phyloP scores from a whole-genome alignment of 306 rosid genomes.

The Carpinus viminea region DNA sequence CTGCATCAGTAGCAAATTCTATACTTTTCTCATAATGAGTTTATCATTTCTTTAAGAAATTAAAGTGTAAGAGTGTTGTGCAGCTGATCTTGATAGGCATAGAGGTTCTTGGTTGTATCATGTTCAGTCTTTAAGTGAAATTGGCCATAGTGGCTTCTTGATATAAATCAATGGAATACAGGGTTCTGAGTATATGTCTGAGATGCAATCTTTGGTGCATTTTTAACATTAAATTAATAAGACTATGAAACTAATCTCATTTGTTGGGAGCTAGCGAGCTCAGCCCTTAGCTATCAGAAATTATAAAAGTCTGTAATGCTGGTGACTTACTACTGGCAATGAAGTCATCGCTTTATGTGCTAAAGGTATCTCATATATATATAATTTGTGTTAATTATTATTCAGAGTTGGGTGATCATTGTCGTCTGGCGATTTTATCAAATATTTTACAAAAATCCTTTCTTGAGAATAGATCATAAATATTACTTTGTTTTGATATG shows the following conservation, averaged over 20 bases:
- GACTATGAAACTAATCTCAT: not conserved
- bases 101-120: not conserved
- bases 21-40: not conserved
- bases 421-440: not conserved
- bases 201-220: not conserved
- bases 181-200: not conserved
- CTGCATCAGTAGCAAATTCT: slow-evolving; percentile 5
- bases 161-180: not conserved
- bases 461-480: not conserved
- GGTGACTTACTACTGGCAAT: not conserved
- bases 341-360: not conserved
- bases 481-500: not conserved
- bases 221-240: not conserved
- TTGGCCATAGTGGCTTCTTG: not conserved
- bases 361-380: not conserved
- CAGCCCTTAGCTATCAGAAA: not conserved
- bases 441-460: not conserved
- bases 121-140: not conserved
- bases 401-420: not conserved
- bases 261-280: not conserved
- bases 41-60: not conserved
- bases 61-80: not conserved
- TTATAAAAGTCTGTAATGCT: not conserved
- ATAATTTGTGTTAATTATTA: not conserved
- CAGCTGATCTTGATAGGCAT: not conserved